phyloP scores from a whole-genome alignment of 495 filamentous ascomycete genomes.

The Hyaloscypha finlandica region DNA sequence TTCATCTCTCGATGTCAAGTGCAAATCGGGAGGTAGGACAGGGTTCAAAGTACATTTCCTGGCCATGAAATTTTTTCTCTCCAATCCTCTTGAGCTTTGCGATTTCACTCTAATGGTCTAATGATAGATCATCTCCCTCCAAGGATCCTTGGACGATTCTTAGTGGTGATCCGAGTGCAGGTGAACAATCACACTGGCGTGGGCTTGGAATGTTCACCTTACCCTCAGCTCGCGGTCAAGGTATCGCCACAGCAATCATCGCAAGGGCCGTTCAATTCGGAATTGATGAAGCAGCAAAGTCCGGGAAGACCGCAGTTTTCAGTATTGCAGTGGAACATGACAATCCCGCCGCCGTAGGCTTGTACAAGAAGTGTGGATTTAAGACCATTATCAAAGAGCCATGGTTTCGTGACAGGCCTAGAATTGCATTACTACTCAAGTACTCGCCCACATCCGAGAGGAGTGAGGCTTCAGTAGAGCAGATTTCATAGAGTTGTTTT shows the following conservation, averaged over 20 bases:
- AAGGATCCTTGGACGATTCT: constrained; percentile 30
- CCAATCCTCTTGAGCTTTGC: background rate
- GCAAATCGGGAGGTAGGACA: background rate
- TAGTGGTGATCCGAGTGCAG: constrained; percentile 10
- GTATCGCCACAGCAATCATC: constrained; percentile 45
- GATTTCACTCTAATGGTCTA: background rate
- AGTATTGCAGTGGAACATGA: constrained; percentile 42
- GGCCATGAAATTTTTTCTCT: constrained; percentile 27
- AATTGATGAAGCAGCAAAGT: constrained; percentile 31
- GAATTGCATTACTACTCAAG: constrained; percentile 23
- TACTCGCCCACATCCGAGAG: constrained; percentile 4
- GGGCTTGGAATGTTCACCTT: constrained; percentile 49
- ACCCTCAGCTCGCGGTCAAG: constrained; percentile 43
- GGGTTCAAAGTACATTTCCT: constrained; percentile 3
- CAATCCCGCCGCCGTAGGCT: constrained; percentile 40
- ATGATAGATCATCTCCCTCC: constrained; percentile 27
- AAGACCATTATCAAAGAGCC: constrained; percentile 34
- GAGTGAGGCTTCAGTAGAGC: background rate
- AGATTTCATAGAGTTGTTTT: background rate
- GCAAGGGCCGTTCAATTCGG: constrained; percentile 37
- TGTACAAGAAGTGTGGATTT: constrained; percentile 53
- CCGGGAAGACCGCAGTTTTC: constrained; percentile 28
- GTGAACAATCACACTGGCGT: constrained; percentile 34
- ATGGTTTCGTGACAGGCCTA: constrained; percentile 1
- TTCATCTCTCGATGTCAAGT: constrained; percentile 17